These are phyloP conservation scores for Phylloporus gajari DNA, from an alignment of 1,284 basidiomycete genomes.

Conservation along the genomic window DNA sequence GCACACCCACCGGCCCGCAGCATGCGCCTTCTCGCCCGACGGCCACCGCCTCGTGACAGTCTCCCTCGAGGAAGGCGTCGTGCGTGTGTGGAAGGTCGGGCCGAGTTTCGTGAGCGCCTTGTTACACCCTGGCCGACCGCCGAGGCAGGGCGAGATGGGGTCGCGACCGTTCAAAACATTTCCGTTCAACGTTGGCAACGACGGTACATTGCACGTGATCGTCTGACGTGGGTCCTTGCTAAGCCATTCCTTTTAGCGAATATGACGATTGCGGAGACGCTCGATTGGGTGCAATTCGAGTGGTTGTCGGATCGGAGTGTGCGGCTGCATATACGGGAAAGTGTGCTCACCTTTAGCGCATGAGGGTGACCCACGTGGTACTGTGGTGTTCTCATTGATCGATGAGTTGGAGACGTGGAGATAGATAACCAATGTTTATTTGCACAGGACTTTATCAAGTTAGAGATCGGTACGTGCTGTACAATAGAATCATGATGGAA, in stretches of 20 bases:
- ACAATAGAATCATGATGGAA: no score
- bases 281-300: conserved; percentile 81
- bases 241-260: conserved; percentile 55
- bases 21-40: conserved; percentile 91
- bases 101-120: conserved; percentile 82
- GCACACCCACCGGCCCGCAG: conserved; percentile 82
- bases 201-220: conserved; percentile 53
- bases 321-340: conserved; percentile 82
- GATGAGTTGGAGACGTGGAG: no score
- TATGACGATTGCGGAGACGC: conserved; percentile 75
- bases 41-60: conserved; percentile 90
- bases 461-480: no score
- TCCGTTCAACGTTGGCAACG: conserved; percentile 76
- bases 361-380: conserved; percentile 33
- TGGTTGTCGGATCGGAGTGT: conserved; percentile 88
- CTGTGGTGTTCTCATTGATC: no score
- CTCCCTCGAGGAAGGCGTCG: conserved; percentile 83
- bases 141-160: conserved; percentile 85
- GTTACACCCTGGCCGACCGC: conserved; percentile 91
- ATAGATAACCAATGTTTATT: no score
- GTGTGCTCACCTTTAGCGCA: conserved; percentile 85
- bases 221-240: not conserved
- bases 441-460: no score
- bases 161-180: conserved; percentile 88
- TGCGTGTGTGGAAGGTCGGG: conserved; percentile 92